Evolutionary conservation across 2,329 filamentous ascomycete species (phyloP).

Genomic region (Metarhizium sp.): DNA sequence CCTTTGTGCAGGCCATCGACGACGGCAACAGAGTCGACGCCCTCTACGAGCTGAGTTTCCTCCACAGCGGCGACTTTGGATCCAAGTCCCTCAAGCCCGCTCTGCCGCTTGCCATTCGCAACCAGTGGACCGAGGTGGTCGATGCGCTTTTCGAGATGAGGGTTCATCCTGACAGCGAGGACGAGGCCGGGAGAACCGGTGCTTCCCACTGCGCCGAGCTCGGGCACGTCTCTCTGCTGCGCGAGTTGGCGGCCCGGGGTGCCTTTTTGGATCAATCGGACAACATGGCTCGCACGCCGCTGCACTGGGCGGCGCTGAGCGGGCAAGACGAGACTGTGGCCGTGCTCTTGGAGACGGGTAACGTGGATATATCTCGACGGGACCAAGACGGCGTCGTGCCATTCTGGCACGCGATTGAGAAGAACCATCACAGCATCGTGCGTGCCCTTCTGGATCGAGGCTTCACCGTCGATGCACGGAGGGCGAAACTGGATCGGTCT

Average conservation of each 20-base stretch:
- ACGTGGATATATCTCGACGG: too few relatives aligned
- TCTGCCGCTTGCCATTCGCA: conserved; percentile 8
- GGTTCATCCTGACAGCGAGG: conserved; percentile 5
- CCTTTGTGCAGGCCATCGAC: conserved; percentile 3
- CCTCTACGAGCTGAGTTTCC: conserved; percentile 5
- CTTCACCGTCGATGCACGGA: neutral
- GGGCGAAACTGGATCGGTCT: neutral
- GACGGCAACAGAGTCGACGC: conserved; percentile 1
- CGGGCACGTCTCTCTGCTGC: conserved; percentile 3
- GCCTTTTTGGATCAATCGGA: conserved; percentile 5
- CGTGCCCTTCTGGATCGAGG: neutral
- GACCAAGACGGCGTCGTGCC: too few relatives aligned
- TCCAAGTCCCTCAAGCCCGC: conserved; percentile 1
- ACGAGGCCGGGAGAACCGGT: conserved; percentile 9
- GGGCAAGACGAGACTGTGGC: neutral
- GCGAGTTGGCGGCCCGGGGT: conserved; percentile 1
- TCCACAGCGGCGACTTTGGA: conserved; percentile 1
- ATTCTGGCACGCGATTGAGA: too few relatives aligned
- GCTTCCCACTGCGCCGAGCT: conserved; percentile 9
- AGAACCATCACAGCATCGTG: neutral
- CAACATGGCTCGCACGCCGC: conserved; percentile 1
- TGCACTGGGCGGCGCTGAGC: conserved; percentile 4
- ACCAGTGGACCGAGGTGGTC: conserved; percentile 8
- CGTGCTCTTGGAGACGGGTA: neutral
- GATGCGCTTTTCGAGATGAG: conserved; percentile 7